These are phyloP conservation scores for Gloeophyllum trabeum DNA, from an alignment of 768 basidiomycete genomes.

Conservation along the genomic window DNA sequence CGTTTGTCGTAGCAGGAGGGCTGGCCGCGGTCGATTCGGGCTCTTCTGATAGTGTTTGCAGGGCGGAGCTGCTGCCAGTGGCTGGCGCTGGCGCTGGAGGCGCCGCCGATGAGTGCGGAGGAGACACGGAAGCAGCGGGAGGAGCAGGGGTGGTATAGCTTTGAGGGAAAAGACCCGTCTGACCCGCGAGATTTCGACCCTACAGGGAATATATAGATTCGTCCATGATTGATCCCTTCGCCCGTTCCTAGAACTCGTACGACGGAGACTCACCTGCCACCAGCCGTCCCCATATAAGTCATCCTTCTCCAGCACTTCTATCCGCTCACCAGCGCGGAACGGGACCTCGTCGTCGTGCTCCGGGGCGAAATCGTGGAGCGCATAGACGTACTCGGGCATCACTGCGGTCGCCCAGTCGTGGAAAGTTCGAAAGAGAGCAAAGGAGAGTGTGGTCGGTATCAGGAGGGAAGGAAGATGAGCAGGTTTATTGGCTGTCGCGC, in stretches of 20 bases:
- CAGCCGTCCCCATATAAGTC: conserved; percentile 91
- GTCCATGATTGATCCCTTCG: background rate
- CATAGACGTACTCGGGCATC: conserved; percentile 82
- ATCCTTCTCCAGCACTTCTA: conserved; percentile 88
- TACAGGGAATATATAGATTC: no score
- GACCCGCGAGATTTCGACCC: conserved; percentile 78
- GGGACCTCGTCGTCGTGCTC: conserved; percentile 92
- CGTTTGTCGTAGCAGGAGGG: conserved; percentile 4
- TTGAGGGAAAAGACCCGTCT: conserved; percentile 84
- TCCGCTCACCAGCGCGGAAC: conserved; percentile 76
- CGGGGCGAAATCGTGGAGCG: conserved; percentile 77
- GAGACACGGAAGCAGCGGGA: conserved; percentile 22
- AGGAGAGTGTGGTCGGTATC: background rate
- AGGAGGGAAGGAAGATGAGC: no score
- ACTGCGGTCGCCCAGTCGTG: background rate
- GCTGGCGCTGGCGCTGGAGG: conserved; percentile 6
- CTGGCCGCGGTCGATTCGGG: conserved; percentile 26
- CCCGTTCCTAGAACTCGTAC: background rate
- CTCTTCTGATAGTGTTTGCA: conserved; percentile 13
- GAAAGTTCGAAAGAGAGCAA: background rate
- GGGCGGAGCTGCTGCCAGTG: background rate
- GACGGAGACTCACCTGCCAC: conserved; percentile 60
- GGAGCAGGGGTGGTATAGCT: conserved; percentile 68
- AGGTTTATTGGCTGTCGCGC: no score
- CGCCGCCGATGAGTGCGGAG: conserved; percentile 4